phyloP scores from a whole-genome alignment of 192 early-diverging fungal species.

The Coemansia sp. region DNA sequence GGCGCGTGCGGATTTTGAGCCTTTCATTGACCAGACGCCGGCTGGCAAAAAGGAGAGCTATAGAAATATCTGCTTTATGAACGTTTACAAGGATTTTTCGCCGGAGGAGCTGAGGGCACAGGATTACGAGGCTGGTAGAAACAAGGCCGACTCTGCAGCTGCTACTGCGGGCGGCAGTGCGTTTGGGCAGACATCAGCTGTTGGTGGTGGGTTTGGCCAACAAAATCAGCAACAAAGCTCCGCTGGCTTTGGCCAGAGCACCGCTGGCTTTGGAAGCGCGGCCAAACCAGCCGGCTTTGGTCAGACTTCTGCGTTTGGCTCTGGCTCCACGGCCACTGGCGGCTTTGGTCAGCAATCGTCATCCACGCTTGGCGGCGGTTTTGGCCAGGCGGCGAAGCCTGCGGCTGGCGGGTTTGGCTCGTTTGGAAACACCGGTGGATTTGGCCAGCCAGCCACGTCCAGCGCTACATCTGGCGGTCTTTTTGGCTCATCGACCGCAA shows the following conservation, averaged over 20 bases:
- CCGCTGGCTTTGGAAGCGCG: conserved; percentile 23
- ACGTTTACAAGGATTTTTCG: conserved; percentile 79
- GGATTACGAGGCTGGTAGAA: conserved; percentile 86
- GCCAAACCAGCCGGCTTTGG: conserved; percentile 24
- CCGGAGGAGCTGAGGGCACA: conserved; percentile 88
- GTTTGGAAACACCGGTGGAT: conserved; percentile 16
- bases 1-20: conserved; percentile 57
- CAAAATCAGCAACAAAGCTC: background rate
- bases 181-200: background rate
- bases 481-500: conserved; percentile 21
- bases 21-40: conserved; percentile 57
- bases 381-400: conserved; percentile 20
- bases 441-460: conserved; percentile 16
- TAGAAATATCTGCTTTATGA: conserved; percentile 81
- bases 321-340: conserved; percentile 25
- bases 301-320: conserved; percentile 3
- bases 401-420: conserved; percentile 10
- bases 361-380: background rate
- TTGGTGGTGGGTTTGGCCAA: conserved; percentile 13
- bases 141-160: conserved; percentile 38
- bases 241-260: conserved; percentile 44
- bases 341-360: conserved; percentile 15
- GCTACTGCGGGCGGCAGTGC: conserved; percentile 8
- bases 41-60: conserved; percentile 64
- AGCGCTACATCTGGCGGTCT: conserved; percentile 10